Evolutionary conservation across 371 early-diverging fungal genomes (phyloP).

Genomic region (Thermomucor indicae-seudaticae): DNA sequence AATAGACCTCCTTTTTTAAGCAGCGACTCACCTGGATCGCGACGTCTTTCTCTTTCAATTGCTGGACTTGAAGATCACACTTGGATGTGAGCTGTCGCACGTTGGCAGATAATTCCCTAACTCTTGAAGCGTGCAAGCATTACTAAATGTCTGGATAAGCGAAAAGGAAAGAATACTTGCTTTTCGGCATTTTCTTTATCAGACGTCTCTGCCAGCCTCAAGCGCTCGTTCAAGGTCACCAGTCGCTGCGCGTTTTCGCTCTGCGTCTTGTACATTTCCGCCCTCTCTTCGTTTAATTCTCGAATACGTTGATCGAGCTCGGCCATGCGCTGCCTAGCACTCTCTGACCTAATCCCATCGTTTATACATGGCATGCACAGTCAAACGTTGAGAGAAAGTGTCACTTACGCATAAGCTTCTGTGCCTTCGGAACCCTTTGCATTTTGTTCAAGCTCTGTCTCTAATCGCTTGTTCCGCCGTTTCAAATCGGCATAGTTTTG

Average conservation of each 20-base stretch:
- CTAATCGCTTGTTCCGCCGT: background rate
- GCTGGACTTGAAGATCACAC: constrained; percentile 54
- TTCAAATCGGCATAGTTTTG: constrained; percentile 15
- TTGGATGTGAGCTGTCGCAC: constrained; percentile 36
- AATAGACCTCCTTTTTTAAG: background rate
- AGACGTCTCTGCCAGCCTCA: constrained; percentile 60
- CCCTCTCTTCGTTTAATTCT: constrained; percentile 80
- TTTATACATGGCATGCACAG: background rate
- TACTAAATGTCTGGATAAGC: background rate
- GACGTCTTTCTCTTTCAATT: constrained; percentile 78
- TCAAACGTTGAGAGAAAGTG: background rate
- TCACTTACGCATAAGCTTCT: constrained; percentile 9
- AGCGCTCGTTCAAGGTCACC: constrained; percentile 77
- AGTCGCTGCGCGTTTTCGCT: constrained; percentile 88
- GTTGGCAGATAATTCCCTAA: constrained; percentile 39
- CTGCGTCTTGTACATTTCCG: constrained; percentile 89
- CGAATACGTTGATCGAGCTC: constrained; percentile 77
- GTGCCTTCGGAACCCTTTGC: constrained; percentile 1
- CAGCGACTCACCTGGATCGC: constrained; percentile 69
- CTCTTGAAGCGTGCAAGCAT: constrained; percentile 21
- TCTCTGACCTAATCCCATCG: constrained; percentile 13
- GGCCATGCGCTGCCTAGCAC: constrained; percentile 56
- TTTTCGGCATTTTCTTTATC: constrained; percentile 59
- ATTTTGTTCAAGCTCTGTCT: constrained; percentile 5
- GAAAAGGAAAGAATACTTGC: constrained; percentile 38